These are phyloP conservation scores for Moniliella sp. DNA, from an alignment of 1,284 basidiomycete genomes.

Conservation along the genomic window DNA sequence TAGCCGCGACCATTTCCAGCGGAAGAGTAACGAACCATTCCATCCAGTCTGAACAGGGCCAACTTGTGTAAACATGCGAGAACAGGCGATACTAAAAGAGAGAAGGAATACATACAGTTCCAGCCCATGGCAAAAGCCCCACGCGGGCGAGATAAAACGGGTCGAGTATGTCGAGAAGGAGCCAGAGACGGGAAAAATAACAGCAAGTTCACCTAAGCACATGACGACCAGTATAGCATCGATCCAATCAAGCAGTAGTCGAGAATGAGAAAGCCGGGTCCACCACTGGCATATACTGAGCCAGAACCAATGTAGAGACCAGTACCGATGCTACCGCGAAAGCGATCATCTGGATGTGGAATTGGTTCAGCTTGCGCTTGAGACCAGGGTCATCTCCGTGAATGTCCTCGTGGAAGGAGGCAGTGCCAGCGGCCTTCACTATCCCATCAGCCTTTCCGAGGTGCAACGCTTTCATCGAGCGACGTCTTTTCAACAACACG, in stretches of 20 bases:
- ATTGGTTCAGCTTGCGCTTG: constrained; percentile 7
- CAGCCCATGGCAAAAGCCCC: constrained; percentile 45
- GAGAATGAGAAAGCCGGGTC: constrained; percentile 18
- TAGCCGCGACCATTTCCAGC: constrained; percentile 34
- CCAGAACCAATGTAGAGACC: constrained; percentile 25
- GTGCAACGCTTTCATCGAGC: too few species aligned
- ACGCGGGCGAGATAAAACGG: constrained; percentile 42
- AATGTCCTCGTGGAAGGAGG: not conserved
- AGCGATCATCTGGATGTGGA: constrained; percentile 19
- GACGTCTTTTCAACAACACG: too few species aligned
- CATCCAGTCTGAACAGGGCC: too few species aligned
- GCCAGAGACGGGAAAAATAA: constrained; percentile 18
- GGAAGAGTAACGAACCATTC: constrained; percentile 24
- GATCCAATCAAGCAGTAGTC: constrained; percentile 19
- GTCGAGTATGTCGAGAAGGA: constrained; percentile 19
- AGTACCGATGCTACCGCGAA: constrained; percentile 22
- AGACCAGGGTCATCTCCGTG: constrained; percentile 1
- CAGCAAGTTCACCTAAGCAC: constrained; percentile 20
- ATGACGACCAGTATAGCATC: constrained; percentile 16
- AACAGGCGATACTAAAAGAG: too few species aligned
- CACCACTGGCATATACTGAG: constrained; percentile 11
- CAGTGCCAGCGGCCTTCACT: too few species aligned
- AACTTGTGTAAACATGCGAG: too few species aligned
- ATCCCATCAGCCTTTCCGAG: too few species aligned
- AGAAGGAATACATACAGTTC: constrained; percentile 17